Evolutionary conservation across 768 basidiomycete genomes (phyloP).

Genomic region (Lactarius hengduanensis): DNA sequence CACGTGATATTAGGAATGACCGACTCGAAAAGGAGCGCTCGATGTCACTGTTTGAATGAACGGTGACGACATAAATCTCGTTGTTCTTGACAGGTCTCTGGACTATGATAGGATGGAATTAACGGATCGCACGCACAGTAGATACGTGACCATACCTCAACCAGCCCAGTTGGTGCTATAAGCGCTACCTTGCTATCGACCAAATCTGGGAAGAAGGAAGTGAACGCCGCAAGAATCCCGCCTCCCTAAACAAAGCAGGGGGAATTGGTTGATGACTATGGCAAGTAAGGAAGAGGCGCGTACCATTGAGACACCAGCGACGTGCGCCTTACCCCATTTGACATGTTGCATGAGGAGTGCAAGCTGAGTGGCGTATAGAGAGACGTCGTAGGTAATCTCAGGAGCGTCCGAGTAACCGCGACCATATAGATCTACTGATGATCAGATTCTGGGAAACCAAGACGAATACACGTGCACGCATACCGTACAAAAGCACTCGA

Average conservation of each 20-base stretch:
- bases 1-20: conserved; percentile 28
- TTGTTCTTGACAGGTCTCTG: conserved; percentile 65
- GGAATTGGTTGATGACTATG: neutral
- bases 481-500: conserved; percentile 76
- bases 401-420: conserved; percentile 84
- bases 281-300: conserved; percentile 18
- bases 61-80: conserved; percentile 77
- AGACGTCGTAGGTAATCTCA: conserved; percentile 59
- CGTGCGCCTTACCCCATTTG: conserved; percentile 61
- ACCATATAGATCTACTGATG: conserved; percentile 65
- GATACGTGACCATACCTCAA: conserved; percentile 47
- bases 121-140: neutral
- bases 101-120: conserved; percentile 39
- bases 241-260: conserved; percentile 53
- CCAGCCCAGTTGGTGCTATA: conserved; percentile 66
- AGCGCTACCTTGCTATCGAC: conserved; percentile 64
- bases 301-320: conserved; percentile 79
- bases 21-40: conserved; percentile 59
- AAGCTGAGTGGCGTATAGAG: conserved; percentile 72
- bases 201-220: conserved; percentile 67
- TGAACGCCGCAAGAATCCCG: conserved; percentile 68
- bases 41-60: conserved; percentile 66
- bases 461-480: conserved; percentile 17
- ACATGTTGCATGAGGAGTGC: conserved; percentile 80
- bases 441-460: neutral